phyloP scores from a whole-genome alignment of 371 early-diverging fungal species.

The Parasitella parasitica region DNA sequence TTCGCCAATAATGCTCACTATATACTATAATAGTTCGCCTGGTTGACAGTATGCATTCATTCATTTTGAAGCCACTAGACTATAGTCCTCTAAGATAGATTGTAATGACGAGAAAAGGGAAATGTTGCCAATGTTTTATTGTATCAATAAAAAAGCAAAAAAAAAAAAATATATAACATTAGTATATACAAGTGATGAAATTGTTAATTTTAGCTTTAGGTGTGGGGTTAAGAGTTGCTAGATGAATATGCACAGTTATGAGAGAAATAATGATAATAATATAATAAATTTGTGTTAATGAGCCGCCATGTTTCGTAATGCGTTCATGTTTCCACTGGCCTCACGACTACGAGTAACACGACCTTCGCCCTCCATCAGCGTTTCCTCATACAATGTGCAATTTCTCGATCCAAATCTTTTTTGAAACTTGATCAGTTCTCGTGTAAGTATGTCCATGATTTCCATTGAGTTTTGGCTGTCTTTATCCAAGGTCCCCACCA shows the following conservation, averaged over 20 bases:
- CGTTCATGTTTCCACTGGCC: constrained; percentile 5
- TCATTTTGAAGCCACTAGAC: constrained; percentile 78
- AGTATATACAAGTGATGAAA: neutral
- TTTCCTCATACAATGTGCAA: constrained; percentile 3
- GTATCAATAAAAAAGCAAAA: neutral
- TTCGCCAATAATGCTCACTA: neutral
- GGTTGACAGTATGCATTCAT: constrained; percentile 81
- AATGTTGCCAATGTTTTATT: neutral
- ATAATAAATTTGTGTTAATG: constrained; percentile 1
- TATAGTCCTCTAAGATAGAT: constrained; percentile 74
- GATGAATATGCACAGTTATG: neutral
- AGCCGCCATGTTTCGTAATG: constrained; percentile 14
- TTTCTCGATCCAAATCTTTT: constrained; percentile 38
- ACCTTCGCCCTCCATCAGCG: constrained; percentile 17
- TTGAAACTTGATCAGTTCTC: constrained; percentile 47
- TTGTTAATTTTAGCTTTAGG: neutral
- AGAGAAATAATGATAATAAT: neutral
- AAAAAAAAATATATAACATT: neutral
- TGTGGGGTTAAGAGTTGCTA: neutral
- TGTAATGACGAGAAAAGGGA: neutral
- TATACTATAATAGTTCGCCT: constrained; percentile 62
- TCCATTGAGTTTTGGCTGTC: constrained; percentile 33
- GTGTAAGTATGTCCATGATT: constrained; percentile 46
- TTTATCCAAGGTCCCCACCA: neutral
- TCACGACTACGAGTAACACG: constrained; percentile 27